Evolutionary conservation across 169 alveolate genomes (phyloP).

Genomic region (Babesia ovata): DNA sequence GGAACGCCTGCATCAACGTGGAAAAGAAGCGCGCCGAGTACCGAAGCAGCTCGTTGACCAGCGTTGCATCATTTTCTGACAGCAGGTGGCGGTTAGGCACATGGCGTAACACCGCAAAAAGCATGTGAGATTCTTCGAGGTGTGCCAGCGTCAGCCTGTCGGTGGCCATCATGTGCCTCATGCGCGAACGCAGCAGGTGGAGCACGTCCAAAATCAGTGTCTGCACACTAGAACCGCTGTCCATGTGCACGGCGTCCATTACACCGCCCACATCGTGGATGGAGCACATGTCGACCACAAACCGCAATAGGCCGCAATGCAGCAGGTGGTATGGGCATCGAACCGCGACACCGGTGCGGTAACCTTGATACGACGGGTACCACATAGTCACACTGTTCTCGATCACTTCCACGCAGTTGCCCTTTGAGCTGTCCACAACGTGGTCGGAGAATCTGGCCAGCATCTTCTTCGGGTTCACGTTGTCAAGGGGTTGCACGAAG

Average conservation of each 20-base stretch:
- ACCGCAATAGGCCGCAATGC: constrained; percentile 40
- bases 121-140: constrained; percentile 24
- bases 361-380: constrained; percentile 38
- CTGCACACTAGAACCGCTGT: background rate
- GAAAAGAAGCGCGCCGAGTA: constrained; percentile 5
- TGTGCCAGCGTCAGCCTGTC: constrained; percentile 21
- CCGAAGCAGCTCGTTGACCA: constrained; percentile 6
- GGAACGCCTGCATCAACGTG: constrained; percentile 18
- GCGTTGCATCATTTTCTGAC: background rate
- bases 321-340: constrained; percentile 38
- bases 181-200: constrained; percentile 23
- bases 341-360: background rate
- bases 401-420: constrained; percentile 37
- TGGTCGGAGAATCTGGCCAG: constrained; percentile 15
- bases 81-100: constrained; percentile 17
- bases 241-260: background rate
- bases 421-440: background rate
- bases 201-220: constrained; percentile 11
- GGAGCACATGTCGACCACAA: constrained; percentile 23
- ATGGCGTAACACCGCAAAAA: constrained; percentile 24
- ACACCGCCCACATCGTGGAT: background rate
- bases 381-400: constrained; percentile 25
- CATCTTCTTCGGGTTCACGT: constrained; percentile 32
- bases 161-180: background rate
- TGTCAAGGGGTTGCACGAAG: constrained; percentile 34